Percentiles rank a stretch among this genome's conserved stretches.
phyloP scores from a whole-genome alignment of 2,329 filamentous ascomycete species.

The Ceratocystiopsis sp. region DNA sequence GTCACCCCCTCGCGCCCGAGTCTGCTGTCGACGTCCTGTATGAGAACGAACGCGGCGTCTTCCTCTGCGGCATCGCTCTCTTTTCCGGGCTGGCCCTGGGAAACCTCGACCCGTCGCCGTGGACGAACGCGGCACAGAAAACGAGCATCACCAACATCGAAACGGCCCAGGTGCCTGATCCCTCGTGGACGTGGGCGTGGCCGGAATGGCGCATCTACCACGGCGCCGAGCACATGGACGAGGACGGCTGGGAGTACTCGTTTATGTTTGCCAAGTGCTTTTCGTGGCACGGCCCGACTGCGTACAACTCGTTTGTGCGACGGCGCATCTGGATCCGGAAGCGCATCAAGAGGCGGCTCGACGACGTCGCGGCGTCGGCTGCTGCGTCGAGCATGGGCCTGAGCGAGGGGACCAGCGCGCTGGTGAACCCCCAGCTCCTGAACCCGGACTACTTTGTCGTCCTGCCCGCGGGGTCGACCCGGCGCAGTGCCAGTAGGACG shows the following conservation, averaged over 20 bases:
- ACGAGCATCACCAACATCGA: conserved; percentile 50
- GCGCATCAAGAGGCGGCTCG: conserved; percentile 38
- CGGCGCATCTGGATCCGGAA: conserved; percentile 76
- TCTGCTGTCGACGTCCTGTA: conserved; percentile 72
- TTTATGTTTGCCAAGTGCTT: conserved; percentile 63
- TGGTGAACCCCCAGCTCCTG: conserved; percentile 43
- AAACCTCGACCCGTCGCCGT: conserved; percentile 68
- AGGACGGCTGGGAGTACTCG: conserved; percentile 92
- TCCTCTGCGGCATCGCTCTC: conserved; percentile 76
- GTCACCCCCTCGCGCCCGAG: conserved; percentile 13
- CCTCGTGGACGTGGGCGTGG: conserved; percentile 82
- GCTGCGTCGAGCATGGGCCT: conserved; percentile 2
- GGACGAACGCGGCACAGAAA: conserved; percentile 57
- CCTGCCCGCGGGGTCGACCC: conserved; percentile 32
- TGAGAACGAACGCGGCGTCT: conserved; percentile 85
- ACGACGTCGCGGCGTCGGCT: neutral
- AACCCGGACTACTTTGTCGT: conserved; percentile 70
- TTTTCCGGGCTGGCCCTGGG: conserved; percentile 78
- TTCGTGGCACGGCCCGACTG: conserved; percentile 77
- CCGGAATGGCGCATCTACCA: conserved; percentile 47
- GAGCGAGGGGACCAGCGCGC: conserved; percentile 18
- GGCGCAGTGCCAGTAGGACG: conserved; percentile 22
- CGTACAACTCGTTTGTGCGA: conserved; percentile 93
- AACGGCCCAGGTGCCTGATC: conserved; percentile 85
- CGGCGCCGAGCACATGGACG: conserved; percentile 54